These are phyloP conservation scores for Tulasnella sp. DNA, from an alignment of 768 basidiomycete genomes.

Conservation along the genomic window DNA sequence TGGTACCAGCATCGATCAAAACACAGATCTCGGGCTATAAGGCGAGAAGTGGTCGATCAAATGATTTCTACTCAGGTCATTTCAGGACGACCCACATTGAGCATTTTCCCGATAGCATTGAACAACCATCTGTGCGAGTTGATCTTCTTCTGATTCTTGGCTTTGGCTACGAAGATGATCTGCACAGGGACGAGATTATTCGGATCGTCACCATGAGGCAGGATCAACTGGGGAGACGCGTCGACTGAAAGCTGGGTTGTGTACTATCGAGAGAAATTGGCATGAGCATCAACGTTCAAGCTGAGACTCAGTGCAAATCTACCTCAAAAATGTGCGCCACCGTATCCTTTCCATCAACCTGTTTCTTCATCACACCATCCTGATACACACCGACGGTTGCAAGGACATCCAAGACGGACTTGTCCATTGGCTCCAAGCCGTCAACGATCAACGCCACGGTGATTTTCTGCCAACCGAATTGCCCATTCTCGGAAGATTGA, in stretches of 20 bases:
- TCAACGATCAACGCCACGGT: conserved; percentile 53
- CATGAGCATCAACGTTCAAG: not conserved
- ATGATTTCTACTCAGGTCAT: not conserved
- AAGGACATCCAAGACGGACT: conserved; percentile 67
- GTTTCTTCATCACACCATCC: conserved; percentile 89
- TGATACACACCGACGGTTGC: conserved; percentile 89
- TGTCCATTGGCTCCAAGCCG: conserved; percentile 92
- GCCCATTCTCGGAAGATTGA: conserved; percentile 67
- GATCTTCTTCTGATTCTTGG: conserved; percentile 93
- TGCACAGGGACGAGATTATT: conserved; percentile 91
- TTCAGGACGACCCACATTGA: conserved; percentile 46
- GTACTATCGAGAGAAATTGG: conserved; percentile 42
- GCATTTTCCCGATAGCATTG: conserved; percentile 77
- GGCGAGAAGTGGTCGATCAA: conserved; percentile 11
- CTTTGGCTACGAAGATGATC: conserved; percentile 83
- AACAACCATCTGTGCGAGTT: conserved; percentile 94
- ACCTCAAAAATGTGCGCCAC: conserved; percentile 96
- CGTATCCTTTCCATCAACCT: conserved; percentile 62
- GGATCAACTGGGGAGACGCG: conserved; percentile 76
- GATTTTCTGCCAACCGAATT: conserved; percentile 84
- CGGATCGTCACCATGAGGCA: conserved; percentile 79
- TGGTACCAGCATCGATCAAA: conserved; percentile 90
- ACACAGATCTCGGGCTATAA: conserved; percentile 80
- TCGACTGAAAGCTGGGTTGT: conserved; percentile 95
- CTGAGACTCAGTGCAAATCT: not conserved